Conservation (phyloP, 1,139 yeast species). For the Blastobotrys ciferrii region DNA sequence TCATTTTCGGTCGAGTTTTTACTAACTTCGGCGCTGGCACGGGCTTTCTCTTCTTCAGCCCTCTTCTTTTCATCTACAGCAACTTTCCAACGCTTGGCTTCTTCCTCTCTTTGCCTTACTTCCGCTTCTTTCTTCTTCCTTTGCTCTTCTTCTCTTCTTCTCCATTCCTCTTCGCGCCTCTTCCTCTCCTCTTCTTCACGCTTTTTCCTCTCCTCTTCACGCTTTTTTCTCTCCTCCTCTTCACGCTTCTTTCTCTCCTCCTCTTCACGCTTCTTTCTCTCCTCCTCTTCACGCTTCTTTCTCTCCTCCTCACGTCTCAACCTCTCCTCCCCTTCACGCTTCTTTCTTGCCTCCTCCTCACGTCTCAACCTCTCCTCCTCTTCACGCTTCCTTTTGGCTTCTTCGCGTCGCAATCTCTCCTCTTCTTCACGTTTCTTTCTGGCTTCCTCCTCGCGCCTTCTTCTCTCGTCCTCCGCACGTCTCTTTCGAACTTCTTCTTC, state of each 20-base stretch:
- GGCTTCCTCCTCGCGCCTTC: not conserved
- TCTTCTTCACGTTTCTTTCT: not conserved
- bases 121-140: constrained; percentile 6
- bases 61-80: too few relatives aligned
- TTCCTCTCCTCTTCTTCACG: constrained; percentile 12
- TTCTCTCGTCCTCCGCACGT: constrained; percentile 23
- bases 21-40: too few relatives aligned
- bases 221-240: constrained; percentile 10
- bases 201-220: constrained; percentile 13
- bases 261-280: constrained; percentile 9
- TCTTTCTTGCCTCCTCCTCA: constrained; percentile 2
- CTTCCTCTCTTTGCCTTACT: not conserved
- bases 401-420: not conserved
- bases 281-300: constrained; percentile 1
- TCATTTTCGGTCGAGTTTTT: too few relatives aligned
- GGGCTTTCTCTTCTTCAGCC: too few relatives aligned
- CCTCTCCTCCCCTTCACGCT: constrained; percentile 11
- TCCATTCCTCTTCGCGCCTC: constrained; percentile 3
- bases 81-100: too few relatives aligned
- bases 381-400: constrained; percentile 7
- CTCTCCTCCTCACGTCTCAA: constrained; percentile 2
- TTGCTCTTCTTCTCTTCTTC: constrained; percentile 13
- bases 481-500: too few relatives aligned
- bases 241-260: constrained; percentile 11
- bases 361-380: constrained; percentile 15